These are phyloP conservation scores for Hyphopichia khmerensis DNA, from an alignment of 1,139 yeast genomes.

Conservation along the genomic window DNA sequence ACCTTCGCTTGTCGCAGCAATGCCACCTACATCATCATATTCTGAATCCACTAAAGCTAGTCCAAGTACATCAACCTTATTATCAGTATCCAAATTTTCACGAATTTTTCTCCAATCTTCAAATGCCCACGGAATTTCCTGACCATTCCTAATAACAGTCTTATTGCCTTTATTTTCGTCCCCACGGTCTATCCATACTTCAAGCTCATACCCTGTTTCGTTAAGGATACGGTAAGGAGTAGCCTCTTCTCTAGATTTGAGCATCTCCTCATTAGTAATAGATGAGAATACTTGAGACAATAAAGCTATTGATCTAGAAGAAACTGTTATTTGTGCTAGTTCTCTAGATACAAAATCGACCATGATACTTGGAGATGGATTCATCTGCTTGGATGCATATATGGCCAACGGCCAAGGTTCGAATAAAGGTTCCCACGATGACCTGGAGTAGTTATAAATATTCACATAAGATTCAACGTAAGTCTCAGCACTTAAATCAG, in stretches of 20 bases:
- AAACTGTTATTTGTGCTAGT: slow-evolving; percentile 75
- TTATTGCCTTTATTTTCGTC: slow-evolving; percentile 12
- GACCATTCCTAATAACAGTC: slow-evolving; percentile 48
- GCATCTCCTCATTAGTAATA: slow-evolving; percentile 51
- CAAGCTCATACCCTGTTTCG: slow-evolving; percentile 79
- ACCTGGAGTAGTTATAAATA: slow-evolving; percentile 84
- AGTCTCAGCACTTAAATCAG: slow-evolving; percentile 73
- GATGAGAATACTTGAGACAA: slow-evolving; percentile 66
- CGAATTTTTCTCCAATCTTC: slow-evolving; percentile 91
- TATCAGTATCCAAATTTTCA: slow-evolving; percentile 72
- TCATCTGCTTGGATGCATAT: slow-evolving; percentile 54
- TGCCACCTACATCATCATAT: slow-evolving; percentile 50
- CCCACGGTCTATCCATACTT: slow-evolving; percentile 68
- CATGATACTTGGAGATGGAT: slow-evolving; percentile 48
- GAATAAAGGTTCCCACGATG: slow-evolving; percentile 94
- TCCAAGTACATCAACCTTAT: slow-evolving; percentile 59
- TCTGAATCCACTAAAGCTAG: slow-evolving; percentile 56
- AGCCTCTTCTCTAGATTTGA: slow-evolving; percentile 72
- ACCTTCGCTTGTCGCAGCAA: slow-evolving; percentile 81
- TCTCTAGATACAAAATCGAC: slow-evolving; percentile 71
- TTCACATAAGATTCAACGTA: slow-evolving; percentile 71
- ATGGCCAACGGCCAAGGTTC: slow-evolving; percentile 87
- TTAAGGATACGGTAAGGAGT: slow-evolving; percentile 81
- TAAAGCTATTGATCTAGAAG: slow-evolving; percentile 79
- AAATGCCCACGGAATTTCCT: slow-evolving; percentile 79